Percentiles rank a stretch among this genome's conserved stretches.
Evolutionary conservation across 2,329 filamentous ascomycete genomes (phyloP).

Genomic region (Arthrobotrys conoides): DNA sequence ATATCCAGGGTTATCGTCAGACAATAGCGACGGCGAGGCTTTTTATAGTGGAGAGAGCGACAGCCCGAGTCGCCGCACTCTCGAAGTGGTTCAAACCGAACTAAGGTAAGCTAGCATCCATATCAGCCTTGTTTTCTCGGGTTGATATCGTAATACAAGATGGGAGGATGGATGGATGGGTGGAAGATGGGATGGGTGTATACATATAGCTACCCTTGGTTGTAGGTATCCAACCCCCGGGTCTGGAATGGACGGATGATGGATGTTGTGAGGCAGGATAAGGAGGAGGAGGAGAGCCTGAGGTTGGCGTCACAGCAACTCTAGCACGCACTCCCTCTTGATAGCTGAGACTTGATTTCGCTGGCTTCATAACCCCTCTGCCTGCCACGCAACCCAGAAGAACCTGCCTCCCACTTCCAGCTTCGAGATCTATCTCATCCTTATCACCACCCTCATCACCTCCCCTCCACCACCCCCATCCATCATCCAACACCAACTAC

Average conservation of each 20-base stretch:
- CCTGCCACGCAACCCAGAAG: background rate
- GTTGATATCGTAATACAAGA: background rate
- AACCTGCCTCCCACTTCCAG: constrained; percentile 6
- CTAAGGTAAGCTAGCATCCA: constrained; percentile 28
- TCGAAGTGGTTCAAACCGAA: constrained; percentile 29
- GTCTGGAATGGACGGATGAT: background rate
- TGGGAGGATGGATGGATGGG: background rate
- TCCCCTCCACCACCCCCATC: background rate
- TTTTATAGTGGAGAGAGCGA: constrained; percentile 15
- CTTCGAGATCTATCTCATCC: background rate
- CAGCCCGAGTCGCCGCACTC: constrained; percentile 8
- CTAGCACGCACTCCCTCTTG: background rate
- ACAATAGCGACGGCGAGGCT: constrained; percentile 31
- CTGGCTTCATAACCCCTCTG: background rate
- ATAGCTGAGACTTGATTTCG: background rate
- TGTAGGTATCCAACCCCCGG: background rate
- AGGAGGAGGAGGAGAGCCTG: background rate
- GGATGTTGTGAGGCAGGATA: background rate
- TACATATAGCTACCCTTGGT: background rate
- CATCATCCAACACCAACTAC: background rate
- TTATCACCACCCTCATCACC: background rate
- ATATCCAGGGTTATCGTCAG: constrained; percentile 27
- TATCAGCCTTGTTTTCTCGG: constrained; percentile 11
- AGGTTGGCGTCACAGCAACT: background rate
- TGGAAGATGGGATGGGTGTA: background rate